These are phyloP conservation scores for Trichoderma sp. DNA, from an alignment of 2,329 filamentous ascomycete genomes.

Conservation along the genomic window DNA sequence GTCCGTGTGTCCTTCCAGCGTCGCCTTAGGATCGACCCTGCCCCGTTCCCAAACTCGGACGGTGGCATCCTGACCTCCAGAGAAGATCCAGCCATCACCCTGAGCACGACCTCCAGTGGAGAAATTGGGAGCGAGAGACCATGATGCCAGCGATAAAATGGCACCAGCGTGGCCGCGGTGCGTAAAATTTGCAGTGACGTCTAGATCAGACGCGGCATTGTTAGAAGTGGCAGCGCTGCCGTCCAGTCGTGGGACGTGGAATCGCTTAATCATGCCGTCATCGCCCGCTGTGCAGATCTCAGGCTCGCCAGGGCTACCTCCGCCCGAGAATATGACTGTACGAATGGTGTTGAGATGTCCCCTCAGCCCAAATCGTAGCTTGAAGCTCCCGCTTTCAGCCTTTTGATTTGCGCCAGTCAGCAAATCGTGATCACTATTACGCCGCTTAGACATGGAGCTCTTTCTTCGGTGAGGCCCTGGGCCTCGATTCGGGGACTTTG, in stretches of 20 bases:
- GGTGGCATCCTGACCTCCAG: slow-evolving; percentile 89
- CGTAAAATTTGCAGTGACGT: slow-evolving; percentile 91
- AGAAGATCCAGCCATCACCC: slow-evolving; percentile 98
- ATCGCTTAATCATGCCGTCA: slow-evolving; percentile 93
- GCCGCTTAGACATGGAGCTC: slow-evolving; percentile 72
- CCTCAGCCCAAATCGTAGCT: slow-evolving; percentile 85
- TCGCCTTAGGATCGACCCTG: slow-evolving; percentile 91
- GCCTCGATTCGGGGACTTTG: slow-evolving; percentile 76
- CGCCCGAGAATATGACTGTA: slow-evolving; percentile 94
- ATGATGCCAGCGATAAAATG: slow-evolving; percentile 83
- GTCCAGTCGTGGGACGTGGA: slow-evolving; percentile 87
- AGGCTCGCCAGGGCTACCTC: slow-evolving; percentile 90
- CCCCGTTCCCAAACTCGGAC: slow-evolving; percentile 95
- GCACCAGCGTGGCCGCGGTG: slow-evolving; percentile 91
- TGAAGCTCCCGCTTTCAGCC: slow-evolving; percentile 76
- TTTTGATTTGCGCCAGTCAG: slow-evolving; percentile 57
- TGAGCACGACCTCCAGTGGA: slow-evolving; percentile 83
- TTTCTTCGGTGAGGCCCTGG: slow-evolving; percentile 74
- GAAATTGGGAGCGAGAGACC: slow-evolving; percentile 84
- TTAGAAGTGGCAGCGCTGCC: slow-evolving; percentile 46
- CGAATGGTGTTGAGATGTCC: slow-evolving; percentile 94
- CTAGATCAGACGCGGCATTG: slow-evolving; percentile 72
- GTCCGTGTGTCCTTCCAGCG: slow-evolving; percentile 90
- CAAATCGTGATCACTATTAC: slow-evolving; percentile 68
- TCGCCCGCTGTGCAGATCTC: slow-evolving; percentile 97